phyloP scores from a whole-genome alignment of 805 yeast species.

The Saturnispora zaruensis region DNA sequence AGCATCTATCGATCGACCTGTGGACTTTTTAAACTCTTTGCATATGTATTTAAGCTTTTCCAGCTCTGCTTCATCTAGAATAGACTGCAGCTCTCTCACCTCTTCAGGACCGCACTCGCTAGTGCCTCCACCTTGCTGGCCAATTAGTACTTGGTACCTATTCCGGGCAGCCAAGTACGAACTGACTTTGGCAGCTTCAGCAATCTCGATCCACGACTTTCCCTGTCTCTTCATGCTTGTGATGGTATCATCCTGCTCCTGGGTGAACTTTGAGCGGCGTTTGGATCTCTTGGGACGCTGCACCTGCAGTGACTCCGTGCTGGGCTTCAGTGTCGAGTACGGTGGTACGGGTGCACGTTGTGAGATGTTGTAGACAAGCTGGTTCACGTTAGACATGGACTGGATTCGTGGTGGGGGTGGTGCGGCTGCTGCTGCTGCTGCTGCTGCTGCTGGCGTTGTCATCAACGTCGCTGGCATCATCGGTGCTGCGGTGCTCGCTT shows the following conservation, averaged over 20 bases:
- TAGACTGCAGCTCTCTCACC: conserved; percentile 37
- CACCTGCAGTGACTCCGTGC: conserved; percentile 16
- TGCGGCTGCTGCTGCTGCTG: too few relatives aligned
- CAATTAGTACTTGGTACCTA: conserved; percentile 71
- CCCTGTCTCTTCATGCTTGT: conserved; percentile 54
- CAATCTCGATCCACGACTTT: conserved; percentile 66
- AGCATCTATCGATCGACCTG: conserved; percentile 43
- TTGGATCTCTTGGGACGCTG: conserved; percentile 38
- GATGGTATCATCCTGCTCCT: conserved; percentile 60
- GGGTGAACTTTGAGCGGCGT: conserved; percentile 60
- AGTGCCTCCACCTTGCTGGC: conserved; percentile 73
- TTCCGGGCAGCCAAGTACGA: conserved; percentile 67
- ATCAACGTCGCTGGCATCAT: background rate
- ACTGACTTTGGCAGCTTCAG: conserved; percentile 54
- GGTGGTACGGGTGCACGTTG: conserved; percentile 25
- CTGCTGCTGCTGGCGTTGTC: too few relatives aligned
- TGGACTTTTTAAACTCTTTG: conserved; percentile 47
- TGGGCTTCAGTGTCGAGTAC: conserved; percentile 19
- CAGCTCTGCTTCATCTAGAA: conserved; percentile 61
- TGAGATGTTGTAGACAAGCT: conserved; percentile 21
- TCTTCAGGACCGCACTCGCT: conserved; percentile 56
- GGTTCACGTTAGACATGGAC: conserved; percentile 14
- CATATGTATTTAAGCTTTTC: conserved; percentile 65
- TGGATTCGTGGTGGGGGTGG: background rate
- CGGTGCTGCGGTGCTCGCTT: background rate